Evolutionary conservation across 2,329 filamentous ascomycete species (phyloP).

Genomic region (Graphilbum fragrans): DNA sequence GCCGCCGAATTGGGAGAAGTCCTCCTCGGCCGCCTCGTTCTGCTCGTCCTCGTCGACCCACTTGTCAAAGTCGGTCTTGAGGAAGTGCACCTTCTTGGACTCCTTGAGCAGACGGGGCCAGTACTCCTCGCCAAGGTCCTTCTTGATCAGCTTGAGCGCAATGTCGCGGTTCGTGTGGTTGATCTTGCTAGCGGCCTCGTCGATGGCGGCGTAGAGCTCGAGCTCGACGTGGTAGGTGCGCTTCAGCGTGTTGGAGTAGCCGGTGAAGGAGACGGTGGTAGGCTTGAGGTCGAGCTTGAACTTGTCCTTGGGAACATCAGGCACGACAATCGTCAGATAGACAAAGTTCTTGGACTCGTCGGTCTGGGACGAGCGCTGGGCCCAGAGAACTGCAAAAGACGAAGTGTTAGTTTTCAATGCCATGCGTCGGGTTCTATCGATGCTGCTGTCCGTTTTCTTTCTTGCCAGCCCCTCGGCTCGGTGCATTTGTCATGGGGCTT

Average conservation of each 20-base stretch:
- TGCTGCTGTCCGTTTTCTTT: too few relatives aligned
- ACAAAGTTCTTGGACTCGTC: constrained; percentile 86
- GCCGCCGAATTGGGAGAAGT: constrained; percentile 55
- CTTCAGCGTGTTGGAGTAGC: constrained; percentile 74
- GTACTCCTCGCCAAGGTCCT: constrained; percentile 87
- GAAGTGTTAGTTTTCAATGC: not conserved
- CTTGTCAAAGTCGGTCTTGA: constrained; percentile 98
- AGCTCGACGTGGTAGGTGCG: constrained; percentile 76
- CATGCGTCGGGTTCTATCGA: too few relatives aligned
- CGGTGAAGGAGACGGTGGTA: constrained; percentile 66
- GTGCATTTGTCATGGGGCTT: too few relatives aligned
- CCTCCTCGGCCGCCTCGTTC: constrained; percentile 75
- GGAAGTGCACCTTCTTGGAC: constrained; percentile 77
- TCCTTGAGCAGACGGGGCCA: constrained; percentile 95
- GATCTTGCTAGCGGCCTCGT: constrained; percentile 69
- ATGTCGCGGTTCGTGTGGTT: constrained; percentile 82
- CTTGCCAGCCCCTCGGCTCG: too few relatives aligned
- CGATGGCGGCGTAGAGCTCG: constrained; percentile 84
- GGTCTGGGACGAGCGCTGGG: constrained; percentile 76
- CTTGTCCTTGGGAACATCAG: constrained; percentile 66
- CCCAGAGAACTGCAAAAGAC: constrained; percentile 68
- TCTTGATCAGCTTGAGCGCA: constrained; percentile 90
- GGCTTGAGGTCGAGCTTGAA: constrained; percentile 77
- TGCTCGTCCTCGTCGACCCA: constrained; percentile 99
- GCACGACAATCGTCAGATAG: constrained; percentile 81